Base-by-base conservation (phyloP, 257 asterid genomes). In the Solanum neorickii region DNA sequence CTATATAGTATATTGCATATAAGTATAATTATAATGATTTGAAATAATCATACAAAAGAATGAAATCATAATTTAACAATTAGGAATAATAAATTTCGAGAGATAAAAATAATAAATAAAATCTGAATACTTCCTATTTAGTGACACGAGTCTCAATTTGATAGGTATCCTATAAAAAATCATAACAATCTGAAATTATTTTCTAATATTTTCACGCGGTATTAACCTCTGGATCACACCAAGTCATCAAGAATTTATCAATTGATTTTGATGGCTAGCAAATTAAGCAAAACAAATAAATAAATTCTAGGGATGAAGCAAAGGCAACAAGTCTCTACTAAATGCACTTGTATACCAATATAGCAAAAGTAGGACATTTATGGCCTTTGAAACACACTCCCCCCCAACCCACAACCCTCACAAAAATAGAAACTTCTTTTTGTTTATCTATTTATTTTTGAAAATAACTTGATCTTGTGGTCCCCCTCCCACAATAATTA, bases 331-430 rank as follows among this genome's bases (percentile, higher is more conserved):
- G 39, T 49, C 83, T 74, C 72, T 87, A 90, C 68, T 90, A 90
- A 90, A 83, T 90, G 92, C 92, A 56, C 66, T 86, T 80, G 85
- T 76, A 83, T 73, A 83, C 68, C 89, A 86, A 88, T 47, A 77
- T 66, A 85, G 76, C 59, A 88, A 87, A 77, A 47, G 85, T 41
- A 47, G 6, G 44, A 47, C 68, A 80, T 80, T 47, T 46, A 80
- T 80, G 84, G 42, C 44, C 68, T 13, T 80, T 80, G 41, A 29
- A 46, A 80, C 44, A 29, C 84, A 4, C 66, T 9, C 27, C 84
- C 18, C 84, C 86, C 72, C 8, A 47, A 82, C 75, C 74, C 62
- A 39, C 87, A 44, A 3, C 29, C 60, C 10, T 41, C 37, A 20
- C 31, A 85, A 65, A 66, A 29, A 35, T 66, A 31, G 86, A 47